phyloP scores from a whole-genome alignment of 1,284 basidiomycete species.

The Phylloboletellus chloephorus region DNA sequence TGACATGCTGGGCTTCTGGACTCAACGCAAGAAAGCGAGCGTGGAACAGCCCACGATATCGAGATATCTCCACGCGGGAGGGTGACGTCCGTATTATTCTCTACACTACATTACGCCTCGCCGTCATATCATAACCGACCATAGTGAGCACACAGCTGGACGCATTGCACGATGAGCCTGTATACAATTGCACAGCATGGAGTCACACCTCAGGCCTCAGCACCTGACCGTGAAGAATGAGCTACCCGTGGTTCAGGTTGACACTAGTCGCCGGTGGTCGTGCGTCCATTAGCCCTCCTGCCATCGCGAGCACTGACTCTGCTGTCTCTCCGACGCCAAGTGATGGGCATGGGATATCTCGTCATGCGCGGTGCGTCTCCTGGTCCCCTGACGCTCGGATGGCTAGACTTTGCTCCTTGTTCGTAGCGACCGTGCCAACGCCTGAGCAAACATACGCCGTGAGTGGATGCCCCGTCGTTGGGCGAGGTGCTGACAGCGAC shows the following conservation, averaged over 20 bases:
- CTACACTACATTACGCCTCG: slow-evolving; percentile 10
- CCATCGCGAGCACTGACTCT: slow-evolving; percentile 10
- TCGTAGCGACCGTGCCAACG: slow-evolving; percentile 53
- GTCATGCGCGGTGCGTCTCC: slow-evolving; percentile 57
- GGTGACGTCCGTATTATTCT: slow-evolving; percentile 18
- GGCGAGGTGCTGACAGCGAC: slow-evolving; percentile 4
- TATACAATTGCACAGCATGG: slow-evolving; percentile 19
- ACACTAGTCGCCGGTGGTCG: slow-evolving; percentile 41
- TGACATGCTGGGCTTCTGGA: slow-evolving; percentile 53
- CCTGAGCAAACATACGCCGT: slow-evolving; percentile 36
- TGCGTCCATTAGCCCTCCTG: slow-evolving; percentile 33
- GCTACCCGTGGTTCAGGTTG: slow-evolving; percentile 52
- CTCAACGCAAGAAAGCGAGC: slow-evolving; percentile 40
- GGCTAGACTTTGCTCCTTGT: slow-evolving; percentile 10
- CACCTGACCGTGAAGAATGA: slow-evolving; percentile 25
- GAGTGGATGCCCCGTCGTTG: slow-evolving; percentile 13
- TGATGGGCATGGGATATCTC: slow-evolving; percentile 56
- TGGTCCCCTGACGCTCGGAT: slow-evolving; percentile 8
- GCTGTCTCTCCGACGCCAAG: slow-evolving; percentile 30
- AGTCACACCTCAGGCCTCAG: not conserved
- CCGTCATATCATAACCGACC: not conserved
- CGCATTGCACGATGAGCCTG: too few relatives aligned
- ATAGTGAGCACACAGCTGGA: not conserved
- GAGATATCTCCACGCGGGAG: slow-evolving; percentile 26
- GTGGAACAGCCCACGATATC: slow-evolving; percentile 23